phyloP scores from a whole-genome alignment of 495 filamentous ascomycete genomes.

The Aspergillus ostianus region DNA sequence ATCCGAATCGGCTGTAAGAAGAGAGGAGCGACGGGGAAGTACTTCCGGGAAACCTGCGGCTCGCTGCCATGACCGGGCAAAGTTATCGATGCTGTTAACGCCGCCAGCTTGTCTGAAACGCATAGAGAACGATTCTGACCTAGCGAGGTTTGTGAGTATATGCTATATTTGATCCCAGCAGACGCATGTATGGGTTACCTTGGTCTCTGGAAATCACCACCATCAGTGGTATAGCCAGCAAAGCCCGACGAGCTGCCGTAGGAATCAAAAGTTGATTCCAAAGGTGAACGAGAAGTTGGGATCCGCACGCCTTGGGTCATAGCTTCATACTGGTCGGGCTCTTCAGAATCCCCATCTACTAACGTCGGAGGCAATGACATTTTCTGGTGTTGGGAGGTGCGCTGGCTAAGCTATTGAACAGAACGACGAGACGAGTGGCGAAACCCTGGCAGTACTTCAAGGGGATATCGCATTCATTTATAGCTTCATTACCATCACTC shows the following conservation, averaged over 20 bases:
- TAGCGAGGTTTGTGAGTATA: conserved; percentile 14
- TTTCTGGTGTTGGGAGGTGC: not conserved
- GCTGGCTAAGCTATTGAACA: not conserved
- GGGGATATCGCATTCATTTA: not conserved
- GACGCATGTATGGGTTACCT: conserved; percentile 11
- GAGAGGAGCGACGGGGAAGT: conserved; percentile 69
- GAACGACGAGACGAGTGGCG: not conserved
- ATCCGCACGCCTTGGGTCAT: conserved; percentile 8
- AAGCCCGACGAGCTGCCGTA: conserved; percentile 3
- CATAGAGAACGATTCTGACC: conserved; percentile 67
- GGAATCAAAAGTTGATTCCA: conserved; percentile 8
- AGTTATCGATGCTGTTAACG: conserved; percentile 91
- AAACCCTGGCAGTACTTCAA: not conserved
- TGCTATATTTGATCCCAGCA: not conserved
- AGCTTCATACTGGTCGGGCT: conserved; percentile 5
- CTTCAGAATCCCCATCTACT: conserved; percentile 5
- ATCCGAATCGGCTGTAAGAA: conserved; percentile 55
- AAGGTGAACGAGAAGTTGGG: conserved; percentile 12
- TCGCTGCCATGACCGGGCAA: conserved; percentile 90
- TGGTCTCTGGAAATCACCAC: conserved; percentile 8
- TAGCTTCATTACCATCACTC: not conserved
- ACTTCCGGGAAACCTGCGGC: conserved; percentile 88
- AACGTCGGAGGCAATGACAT: conserved; percentile 1
- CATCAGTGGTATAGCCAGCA: conserved; percentile 5
- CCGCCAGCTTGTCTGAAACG: conserved; percentile 80